Conservation (phyloP, 768 basidiomycete species). For the Leccinum uliginosum region DNA sequence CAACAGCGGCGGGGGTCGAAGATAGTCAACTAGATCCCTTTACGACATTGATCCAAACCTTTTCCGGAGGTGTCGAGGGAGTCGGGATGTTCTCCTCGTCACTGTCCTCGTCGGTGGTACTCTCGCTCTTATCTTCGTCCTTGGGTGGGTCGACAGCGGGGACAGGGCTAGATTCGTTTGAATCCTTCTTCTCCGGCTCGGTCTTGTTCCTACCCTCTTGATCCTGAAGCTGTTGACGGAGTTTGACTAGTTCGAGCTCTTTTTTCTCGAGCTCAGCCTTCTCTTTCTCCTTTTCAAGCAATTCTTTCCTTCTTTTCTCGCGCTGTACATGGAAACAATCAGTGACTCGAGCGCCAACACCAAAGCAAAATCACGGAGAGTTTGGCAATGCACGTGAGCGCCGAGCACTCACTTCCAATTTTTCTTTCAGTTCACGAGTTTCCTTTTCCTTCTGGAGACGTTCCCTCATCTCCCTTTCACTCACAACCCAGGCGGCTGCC, state of each 20-base stretch:
- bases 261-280: slow-evolving; percentile 65
- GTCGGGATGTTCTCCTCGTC: slow-evolving; percentile 39
- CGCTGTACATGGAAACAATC: slow-evolving; percentile 27
- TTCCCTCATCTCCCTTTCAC: slow-evolving; percentile 73
- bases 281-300: slow-evolving; percentile 47
- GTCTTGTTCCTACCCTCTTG: slow-evolving; percentile 50
- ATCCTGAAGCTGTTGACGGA: slow-evolving; percentile 47
- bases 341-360: slow-evolving; percentile 1
- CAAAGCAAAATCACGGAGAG: slow-evolving; percentile 12
- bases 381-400: slow-evolving; percentile 13
- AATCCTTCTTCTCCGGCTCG: slow-evolving; percentile 39
- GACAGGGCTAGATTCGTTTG: slow-evolving; percentile 18
- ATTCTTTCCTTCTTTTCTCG: slow-evolving; percentile 42
- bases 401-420: slow-evolving; percentile 51
- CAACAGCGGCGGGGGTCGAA: slow-evolving; percentile 16
- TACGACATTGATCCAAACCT: slow-evolving; percentile 26
- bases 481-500: slow-evolving; percentile 66
- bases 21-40: slow-evolving; percentile 31
- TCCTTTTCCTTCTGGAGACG: slow-evolving; percentile 72
- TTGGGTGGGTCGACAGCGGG: slow-evolving; percentile 12
- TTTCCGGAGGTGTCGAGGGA: slow-evolving; percentile 27
- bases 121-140: slow-evolving; percentile 31
- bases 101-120: slow-evolving; percentile 36
- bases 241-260: slow-evolving; percentile 52
- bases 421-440: slow-evolving; percentile 62